Conservation (phyloP, 352 stramenopile species). For the Phytopythium ostracodes region DNA sequence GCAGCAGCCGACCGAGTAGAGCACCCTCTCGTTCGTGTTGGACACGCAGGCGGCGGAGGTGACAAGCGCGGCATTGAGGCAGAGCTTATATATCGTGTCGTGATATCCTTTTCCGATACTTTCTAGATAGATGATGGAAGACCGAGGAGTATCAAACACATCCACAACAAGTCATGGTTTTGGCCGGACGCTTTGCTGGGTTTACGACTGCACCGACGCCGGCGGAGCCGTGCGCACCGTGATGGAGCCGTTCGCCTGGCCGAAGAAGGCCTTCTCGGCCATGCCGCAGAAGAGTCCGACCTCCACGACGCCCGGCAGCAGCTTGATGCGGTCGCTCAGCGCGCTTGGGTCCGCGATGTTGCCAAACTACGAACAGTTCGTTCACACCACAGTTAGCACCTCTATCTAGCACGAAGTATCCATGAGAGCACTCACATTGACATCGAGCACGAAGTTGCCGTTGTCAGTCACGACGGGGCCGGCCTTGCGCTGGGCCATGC, state of each 20-base stretch:
- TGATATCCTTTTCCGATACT: background rate
- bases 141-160: background rate
- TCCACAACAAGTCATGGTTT: slow-evolving; percentile 1
- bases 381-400: background rate
- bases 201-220: slow-evolving; percentile 13
- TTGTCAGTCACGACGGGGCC: slow-evolving; percentile 98
- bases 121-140: slow-evolving; percentile 1
- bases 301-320: slow-evolving; percentile 85
- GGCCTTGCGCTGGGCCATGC: slow-evolving; percentile 89
- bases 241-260: slow-evolving; percentile 78
- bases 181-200: slow-evolving; percentile 4
- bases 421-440: slow-evolving; percentile 30
- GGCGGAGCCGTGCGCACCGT: slow-evolving; percentile 38
- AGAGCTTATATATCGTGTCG: slow-evolving; percentile 1
- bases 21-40: background rate
- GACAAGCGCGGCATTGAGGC: background rate
- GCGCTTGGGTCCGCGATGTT: slow-evolving; percentile 59
- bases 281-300: slow-evolving; percentile 89
- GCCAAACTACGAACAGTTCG: slow-evolving; percentile 63
- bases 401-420: background rate
- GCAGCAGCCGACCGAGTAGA: slow-evolving; percentile 1
- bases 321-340: slow-evolving; percentile 66
- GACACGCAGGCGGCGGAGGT: background rate
- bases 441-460: slow-evolving; percentile 90
- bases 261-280: slow-evolving; percentile 87